Percentiles rank a stretch among this genome's conserved stretches.
These are phyloP conservation scores for Datura wrightii DNA, from an alignment of 257 asterid species.

Conservation along the genomic window DNA sequence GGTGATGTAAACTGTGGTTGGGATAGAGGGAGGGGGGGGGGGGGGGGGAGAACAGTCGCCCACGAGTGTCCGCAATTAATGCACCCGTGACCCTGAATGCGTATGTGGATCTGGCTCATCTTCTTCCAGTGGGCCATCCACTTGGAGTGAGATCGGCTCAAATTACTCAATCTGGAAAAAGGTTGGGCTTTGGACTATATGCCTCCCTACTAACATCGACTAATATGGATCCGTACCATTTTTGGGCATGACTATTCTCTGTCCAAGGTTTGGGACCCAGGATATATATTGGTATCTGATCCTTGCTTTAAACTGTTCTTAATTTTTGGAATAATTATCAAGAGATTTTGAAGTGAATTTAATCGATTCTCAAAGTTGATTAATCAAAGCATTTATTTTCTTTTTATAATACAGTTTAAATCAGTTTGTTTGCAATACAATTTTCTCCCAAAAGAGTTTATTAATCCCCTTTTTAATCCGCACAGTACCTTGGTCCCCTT, in stretches of 20 bases:
- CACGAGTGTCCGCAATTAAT: constrained; percentile 25
- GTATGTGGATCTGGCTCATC: constrained; percentile 8
- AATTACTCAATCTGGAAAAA: not conserved
- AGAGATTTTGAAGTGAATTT: not conserved
- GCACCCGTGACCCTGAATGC: constrained; percentile 30
- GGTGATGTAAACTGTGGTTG: not conserved
- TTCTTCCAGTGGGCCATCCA: constrained; percentile 25
- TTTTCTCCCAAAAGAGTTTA: not conserved
- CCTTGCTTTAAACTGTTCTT: not conserved
- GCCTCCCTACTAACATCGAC: not conserved
- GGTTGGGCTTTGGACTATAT: not conserved
- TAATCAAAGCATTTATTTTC: not conserved
- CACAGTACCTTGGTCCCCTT: not conserved
- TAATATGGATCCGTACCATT: not conserved
- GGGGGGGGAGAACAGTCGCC: not conserved
- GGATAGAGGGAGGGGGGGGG: not conserved
- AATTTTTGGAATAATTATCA: not conserved
- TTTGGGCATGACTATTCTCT: not conserved
- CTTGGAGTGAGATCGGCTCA: not conserved
- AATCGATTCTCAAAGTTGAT: not conserved
- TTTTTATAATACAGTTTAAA: no score
- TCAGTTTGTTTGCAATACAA: not conserved
- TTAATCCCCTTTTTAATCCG: not conserved
- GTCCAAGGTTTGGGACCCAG: not conserved
- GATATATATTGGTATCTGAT: not conserved